These are phyloP conservation scores for Solanum arcanum DNA, from an alignment of 257 asterid species.

Conservation along the genomic window DNA sequence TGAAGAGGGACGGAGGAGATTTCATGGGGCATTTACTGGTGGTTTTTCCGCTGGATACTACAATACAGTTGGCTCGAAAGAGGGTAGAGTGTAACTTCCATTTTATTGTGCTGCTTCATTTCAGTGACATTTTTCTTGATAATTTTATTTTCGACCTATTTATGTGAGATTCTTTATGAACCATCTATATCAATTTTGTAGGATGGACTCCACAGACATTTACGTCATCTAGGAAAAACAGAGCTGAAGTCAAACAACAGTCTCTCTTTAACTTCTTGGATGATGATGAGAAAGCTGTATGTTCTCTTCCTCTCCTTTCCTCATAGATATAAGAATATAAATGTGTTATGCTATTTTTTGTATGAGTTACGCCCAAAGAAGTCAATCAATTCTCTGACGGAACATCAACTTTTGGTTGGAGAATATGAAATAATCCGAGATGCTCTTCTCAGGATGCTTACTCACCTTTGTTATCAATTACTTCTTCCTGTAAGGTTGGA, in stretches of 20 bases:
- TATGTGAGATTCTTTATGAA: background rate
- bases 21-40: slow-evolving; percentile 97
- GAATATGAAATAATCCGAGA: background rate
- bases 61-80: slow-evolving; percentile 85
- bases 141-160: background rate
- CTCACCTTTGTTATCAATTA: background rate
- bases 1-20: slow-evolving; percentile 94
- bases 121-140: background rate
- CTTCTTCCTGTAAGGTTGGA: background rate
- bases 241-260: slow-evolving; percentile 70
- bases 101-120: background rate
- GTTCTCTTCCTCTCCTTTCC: slow-evolving; percentile 7
- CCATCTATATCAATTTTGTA: slow-evolving; percentile 11
- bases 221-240: slow-evolving; percentile 77
- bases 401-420: background rate
- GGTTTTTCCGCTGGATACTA: slow-evolving; percentile 90
- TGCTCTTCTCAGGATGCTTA: background rate
- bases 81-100: slow-evolving; percentile 34
- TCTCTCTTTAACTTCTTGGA: slow-evolving; percentile 60
- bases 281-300: slow-evolving; percentile 89
- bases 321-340: background rate
- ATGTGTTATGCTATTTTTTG: background rate
- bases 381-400: background rate
- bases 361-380: background rate
- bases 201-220: slow-evolving; percentile 93